Conservation (phyloP, 305 asterid genomes). For the Fraxinus sp. region DNA sequence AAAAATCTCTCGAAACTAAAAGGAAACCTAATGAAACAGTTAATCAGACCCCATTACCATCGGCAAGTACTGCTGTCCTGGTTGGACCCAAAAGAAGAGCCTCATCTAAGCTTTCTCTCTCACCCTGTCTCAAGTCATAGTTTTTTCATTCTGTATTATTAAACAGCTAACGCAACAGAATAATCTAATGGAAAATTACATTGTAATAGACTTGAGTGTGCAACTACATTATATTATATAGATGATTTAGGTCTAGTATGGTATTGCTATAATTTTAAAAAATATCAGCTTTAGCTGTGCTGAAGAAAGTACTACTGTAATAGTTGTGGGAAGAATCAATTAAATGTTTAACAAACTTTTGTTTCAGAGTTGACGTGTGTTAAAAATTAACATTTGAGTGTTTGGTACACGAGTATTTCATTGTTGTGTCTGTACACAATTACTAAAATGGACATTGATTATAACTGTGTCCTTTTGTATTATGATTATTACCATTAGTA, state of each 20-base stretch:
- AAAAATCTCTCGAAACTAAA: background rate
- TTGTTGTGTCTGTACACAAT: background rate
- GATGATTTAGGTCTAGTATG: background rate
- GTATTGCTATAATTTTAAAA: background rate
- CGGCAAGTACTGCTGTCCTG: background rate
- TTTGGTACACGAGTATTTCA: background rate
- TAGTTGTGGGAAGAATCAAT: background rate
- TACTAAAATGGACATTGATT: background rate
- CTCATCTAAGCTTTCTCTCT: background rate
- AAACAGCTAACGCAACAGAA: background rate
- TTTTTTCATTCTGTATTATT: background rate
- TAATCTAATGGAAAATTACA: background rate
- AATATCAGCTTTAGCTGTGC: background rate
- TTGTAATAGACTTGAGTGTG: background rate
- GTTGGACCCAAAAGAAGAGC: background rate
- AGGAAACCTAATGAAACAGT: background rate
- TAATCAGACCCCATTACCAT: background rate
- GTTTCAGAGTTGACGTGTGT: background rate
- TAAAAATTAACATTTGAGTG: background rate
- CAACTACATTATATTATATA: background rate
- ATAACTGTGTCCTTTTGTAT: background rate
- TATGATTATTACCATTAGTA: background rate
- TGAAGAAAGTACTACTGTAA: background rate
- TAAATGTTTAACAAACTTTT: background rate
- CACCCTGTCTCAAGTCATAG: background rate